Conservation (phyloP, 1,284 basidiomycete genomes). For the Thelephora terrestris region DNA sequence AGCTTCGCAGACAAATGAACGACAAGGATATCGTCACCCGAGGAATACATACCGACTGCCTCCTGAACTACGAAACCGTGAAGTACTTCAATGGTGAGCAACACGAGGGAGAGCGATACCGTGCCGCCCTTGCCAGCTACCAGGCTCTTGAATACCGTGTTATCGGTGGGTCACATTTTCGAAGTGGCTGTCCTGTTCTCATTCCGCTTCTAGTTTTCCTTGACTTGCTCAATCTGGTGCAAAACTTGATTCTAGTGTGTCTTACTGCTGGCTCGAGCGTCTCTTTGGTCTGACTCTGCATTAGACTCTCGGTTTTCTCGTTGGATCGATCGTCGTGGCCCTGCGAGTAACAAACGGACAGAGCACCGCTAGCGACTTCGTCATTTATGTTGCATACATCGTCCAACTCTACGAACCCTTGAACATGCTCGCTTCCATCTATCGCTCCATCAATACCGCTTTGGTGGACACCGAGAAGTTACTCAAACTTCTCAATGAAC, state of each 20-base stretch:
- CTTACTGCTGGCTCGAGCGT: constrained; percentile 61
- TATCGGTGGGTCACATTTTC: too few relatives aligned
- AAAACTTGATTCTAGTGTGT: constrained; percentile 70
- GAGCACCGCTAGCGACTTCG: too few relatives aligned
- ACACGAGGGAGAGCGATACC: constrained; percentile 69
- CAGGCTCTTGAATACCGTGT: constrained; percentile 69
- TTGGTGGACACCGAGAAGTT: constrained; percentile 78
- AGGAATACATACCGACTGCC: constrained; percentile 70
- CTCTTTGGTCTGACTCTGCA: too few relatives aligned
- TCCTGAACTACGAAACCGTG: constrained; percentile 78
- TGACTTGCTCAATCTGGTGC: constrained; percentile 62
- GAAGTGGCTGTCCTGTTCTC: constrained; percentile 33
- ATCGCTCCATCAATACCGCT: too few relatives aligned
- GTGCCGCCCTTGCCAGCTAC: constrained; percentile 65
- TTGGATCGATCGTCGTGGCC: too few relatives aligned
- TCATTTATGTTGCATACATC: constrained; percentile 53
- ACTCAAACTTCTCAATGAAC: constrained; percentile 64
- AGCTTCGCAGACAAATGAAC: constrained; percentile 65
- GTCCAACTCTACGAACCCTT: constrained; percentile 59
- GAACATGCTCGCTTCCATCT: constrained; percentile 63
- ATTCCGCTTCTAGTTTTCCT: constrained; percentile 40
- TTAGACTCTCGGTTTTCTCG: too few relatives aligned
- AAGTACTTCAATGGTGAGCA: constrained; percentile 80
- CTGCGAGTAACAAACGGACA: too few relatives aligned
- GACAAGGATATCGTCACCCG: constrained; percentile 66